Conservation (phyloP, 2,329 filamentous ascomycete genomes). For the Aspergillus cejpii region DNA sequence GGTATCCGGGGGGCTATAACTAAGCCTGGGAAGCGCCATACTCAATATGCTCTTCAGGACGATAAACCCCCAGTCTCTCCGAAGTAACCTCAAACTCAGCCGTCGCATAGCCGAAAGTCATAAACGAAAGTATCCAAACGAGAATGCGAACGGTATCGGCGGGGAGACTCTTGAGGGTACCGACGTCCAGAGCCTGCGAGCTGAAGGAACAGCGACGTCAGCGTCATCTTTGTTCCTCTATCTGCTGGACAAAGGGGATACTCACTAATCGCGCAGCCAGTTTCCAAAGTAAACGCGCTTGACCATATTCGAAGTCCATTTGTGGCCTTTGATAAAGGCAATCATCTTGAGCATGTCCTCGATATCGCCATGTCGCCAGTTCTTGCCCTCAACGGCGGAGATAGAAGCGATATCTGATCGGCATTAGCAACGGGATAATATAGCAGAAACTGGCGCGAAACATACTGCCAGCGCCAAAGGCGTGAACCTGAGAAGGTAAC, state of each 20-base stretch:
- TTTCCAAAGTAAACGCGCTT: conserved; percentile 79
- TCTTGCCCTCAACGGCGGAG: conserved; percentile 46
- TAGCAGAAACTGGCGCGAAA: conserved; percentile 3
- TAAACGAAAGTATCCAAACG: conserved; percentile 74
- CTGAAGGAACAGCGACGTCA: conserved; percentile 19
- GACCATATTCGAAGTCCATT: conserved; percentile 74
- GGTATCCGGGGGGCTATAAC: not conserved
- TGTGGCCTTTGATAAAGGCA: conserved; percentile 70
- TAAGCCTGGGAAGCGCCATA: conserved; percentile 16
- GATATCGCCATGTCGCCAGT: conserved; percentile 59
- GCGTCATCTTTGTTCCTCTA: not conserved
- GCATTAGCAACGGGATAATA: conserved; percentile 5
- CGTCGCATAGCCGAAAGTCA: conserved; percentile 78
- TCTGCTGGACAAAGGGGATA: not conserved
- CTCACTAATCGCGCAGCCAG: conserved; percentile 71
- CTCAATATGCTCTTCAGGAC: conserved; percentile 59
- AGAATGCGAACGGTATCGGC: conserved; percentile 71
- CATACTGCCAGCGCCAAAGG: conserved; percentile 43
- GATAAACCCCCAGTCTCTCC: conserved; percentile 71
- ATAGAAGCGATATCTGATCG: conserved; percentile 44
- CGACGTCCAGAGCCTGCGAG: conserved; percentile 74
- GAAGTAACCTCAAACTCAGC: conserved; percentile 78
- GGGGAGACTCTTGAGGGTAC: conserved; percentile 70
- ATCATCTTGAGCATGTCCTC: conserved; percentile 75
- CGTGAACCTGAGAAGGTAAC: conserved; percentile 35